Percentiles rank a stretch among this genome's conserved stretches.
phyloP scores from a whole-genome alignment of 2,329 filamentous ascomycete species.

The Coniochaeta ligniaria region DNA sequence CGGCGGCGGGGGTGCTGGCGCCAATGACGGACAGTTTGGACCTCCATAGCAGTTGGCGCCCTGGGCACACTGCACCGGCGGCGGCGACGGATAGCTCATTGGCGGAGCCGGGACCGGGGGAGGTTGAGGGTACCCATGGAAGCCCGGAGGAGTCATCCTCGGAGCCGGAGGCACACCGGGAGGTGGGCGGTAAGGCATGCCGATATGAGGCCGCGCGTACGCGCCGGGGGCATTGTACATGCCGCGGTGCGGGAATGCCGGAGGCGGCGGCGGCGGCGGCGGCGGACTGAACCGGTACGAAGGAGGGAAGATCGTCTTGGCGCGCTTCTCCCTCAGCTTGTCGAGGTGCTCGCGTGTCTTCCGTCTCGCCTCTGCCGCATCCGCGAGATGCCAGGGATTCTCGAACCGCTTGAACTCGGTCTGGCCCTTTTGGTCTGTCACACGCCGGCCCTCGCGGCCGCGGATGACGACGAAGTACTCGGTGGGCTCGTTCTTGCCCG shows the following conservation, averaged over 20 bases:
- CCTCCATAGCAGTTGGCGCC: not conserved
- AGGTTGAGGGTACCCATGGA: constrained; percentile 15
- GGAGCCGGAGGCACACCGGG: not conserved
- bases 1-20: not conserved
- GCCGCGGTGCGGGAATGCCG: not conserved
- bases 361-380: constrained; percentile 8
- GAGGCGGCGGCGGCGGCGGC: not conserved
- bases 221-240: not conserved
- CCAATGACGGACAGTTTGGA: not conserved
- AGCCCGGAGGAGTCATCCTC: not conserved
- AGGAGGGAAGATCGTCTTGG: not conserved
- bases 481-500: constrained; percentile 4
- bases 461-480: constrained; percentile 16
- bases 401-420: constrained; percentile 2
- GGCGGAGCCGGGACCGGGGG: constrained; percentile 1
- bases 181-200: not conserved
- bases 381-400: constrained; percentile 17
- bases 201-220: not conserved
- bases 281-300: not conserved
- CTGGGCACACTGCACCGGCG: not conserved
- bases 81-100: constrained; percentile 1
- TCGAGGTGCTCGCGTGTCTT: not conserved
- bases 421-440: constrained; percentile 6
- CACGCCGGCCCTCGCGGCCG: constrained; percentile 12
- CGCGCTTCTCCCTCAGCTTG: constrained; percentile 48